Base-by-base conservation (phyloP, 2,329 filamentous ascomycete genomes). In the Cadophora sp. region DNA sequence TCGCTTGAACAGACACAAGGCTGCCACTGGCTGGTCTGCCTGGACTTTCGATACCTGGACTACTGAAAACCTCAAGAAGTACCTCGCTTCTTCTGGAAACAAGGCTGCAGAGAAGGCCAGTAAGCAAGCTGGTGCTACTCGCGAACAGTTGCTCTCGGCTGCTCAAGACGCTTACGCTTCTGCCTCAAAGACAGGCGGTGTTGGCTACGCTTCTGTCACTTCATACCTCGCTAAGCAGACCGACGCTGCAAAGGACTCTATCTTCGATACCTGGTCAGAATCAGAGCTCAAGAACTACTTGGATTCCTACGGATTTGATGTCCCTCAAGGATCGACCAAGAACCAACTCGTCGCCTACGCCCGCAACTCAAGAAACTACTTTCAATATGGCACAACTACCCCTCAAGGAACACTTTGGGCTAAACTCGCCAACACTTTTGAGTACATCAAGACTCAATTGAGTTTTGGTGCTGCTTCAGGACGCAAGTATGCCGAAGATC, bases 11-110 rank as follows among this genome's bases (percentile, higher is more conserved):
- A 83, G 87, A 29, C 89, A 94, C 81, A 91, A 91, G 80, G 91
- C 89, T 58, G 84, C 88, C 9, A 84, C 84, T 59, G 89, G 87
- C 22, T 92, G 87, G 82, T 90, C 83, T 68, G 87, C 90, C 3
- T 94, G 92, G 91, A 93, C 89, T 19, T 94, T 93, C 77, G 91
- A 94, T 73, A 92, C 93, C 70, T 89, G 91, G 80, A 91, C 88
- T 48, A 84, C 85, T 63, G 89, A 93, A 2, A 91, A 92, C 75
- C 79, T 95, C 58, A 90, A 89, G 76, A 77, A 81, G 1, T 89
- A 88, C 68, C 81, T 90, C 11, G 75, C 76, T 4, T 81, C 81
- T 55, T 83, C 83, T 51, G 87, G 87, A 29, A 81, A 89, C 70
- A 81, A 81, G 7, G 81, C 85, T 1, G 87, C 86, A 22, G 84